Percentiles rank a stretch among this genome's conserved stretches.
phyloP scores from a whole-genome alignment of 192 early-diverging fungal species.

The Ramicandelaber brevisporus region DNA sequence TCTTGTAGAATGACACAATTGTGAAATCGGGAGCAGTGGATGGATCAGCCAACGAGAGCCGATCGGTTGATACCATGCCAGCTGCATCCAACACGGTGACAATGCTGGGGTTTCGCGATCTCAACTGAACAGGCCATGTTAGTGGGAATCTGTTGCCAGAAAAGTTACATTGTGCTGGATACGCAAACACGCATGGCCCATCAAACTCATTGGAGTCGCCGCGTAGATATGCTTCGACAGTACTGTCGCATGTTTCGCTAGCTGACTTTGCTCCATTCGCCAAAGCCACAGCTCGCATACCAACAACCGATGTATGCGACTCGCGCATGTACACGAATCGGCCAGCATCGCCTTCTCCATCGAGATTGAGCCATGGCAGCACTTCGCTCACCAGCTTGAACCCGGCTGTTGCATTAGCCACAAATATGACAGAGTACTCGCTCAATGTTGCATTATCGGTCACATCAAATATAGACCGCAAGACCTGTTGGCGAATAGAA shows the following conservation, averaged over 20 bases:
- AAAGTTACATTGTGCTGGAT: constrained; percentile 72
- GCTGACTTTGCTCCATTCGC: too few species aligned
- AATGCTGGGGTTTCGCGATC: constrained; percentile 5
- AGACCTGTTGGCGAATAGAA: constrained; percentile 20
- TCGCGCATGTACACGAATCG: constrained; percentile 31
- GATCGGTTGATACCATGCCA: constrained; percentile 32
- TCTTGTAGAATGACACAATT: constrained; percentile 62
- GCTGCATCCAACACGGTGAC: constrained; percentile 58
- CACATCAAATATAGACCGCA: constrained; percentile 28
- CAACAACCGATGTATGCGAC: constrained; percentile 51
- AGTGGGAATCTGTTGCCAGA: constrained; percentile 45
- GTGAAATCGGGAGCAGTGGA: constrained; percentile 32
- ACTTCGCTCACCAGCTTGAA: constrained; percentile 47
- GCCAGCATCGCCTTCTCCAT: constrained; percentile 2
- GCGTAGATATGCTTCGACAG: too few species aligned
- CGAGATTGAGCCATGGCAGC: constrained; percentile 25
- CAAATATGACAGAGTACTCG: constrained; percentile 57
- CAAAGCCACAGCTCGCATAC: constrained; percentile 35
- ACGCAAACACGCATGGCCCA: constrained; percentile 31
- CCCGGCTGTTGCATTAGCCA: constrained; percentile 48
- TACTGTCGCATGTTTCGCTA: too few species aligned
- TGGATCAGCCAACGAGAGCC: constrained; percentile 23
- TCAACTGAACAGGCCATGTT: constrained; percentile 20
- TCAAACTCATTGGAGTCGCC: too few species aligned
- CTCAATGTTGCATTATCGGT: constrained; percentile 16